phyloP scores from a whole-genome alignment of 2,329 filamentous ascomycete genomes.

The Huntiella moniliformis region DNA sequence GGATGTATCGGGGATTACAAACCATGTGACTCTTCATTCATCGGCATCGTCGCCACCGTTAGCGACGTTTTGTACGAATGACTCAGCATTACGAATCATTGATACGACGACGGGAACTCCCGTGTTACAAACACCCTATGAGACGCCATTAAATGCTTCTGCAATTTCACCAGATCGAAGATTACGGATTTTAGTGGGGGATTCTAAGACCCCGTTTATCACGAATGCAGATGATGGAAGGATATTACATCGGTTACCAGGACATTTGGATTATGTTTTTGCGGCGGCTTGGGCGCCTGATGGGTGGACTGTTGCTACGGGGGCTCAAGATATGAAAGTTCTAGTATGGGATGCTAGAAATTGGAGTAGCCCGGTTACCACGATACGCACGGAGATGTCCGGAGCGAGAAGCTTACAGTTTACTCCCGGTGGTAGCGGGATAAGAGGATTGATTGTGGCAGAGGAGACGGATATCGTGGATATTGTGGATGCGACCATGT shows the following conservation, averaged over 20 bases:
- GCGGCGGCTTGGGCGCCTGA: conserved; percentile 66
- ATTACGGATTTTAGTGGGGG: conserved; percentile 55
- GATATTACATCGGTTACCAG: conserved; percentile 35
- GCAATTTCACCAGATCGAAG: conserved; percentile 53
- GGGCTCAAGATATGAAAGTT: conserved; percentile 54
- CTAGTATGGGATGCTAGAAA: conserved; percentile 60
- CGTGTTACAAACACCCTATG: conserved; percentile 32
- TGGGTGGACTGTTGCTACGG: conserved; percentile 57
- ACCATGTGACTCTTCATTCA: conserved; percentile 23
- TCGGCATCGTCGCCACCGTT: conserved; percentile 28
- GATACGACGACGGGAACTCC: conserved; percentile 42
- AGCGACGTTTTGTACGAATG: conserved; percentile 45
- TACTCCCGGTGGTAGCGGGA: conserved; percentile 50
- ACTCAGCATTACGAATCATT: conserved; percentile 37
- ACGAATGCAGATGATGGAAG: conserved; percentile 48
- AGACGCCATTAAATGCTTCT: conserved; percentile 51
- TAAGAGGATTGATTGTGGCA: conserved; percentile 47
- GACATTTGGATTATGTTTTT: conserved; percentile 54
- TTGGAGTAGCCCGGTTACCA: conserved; percentile 37
- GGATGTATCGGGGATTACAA: conserved; percentile 38
- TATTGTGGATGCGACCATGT: conserved; percentile 49
- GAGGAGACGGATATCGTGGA: conserved; percentile 60
- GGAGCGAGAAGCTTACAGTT: conserved; percentile 52
- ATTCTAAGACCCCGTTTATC: conserved; percentile 45
- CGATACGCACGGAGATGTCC: conserved; percentile 46